phyloP scores from a whole-genome alignment of 495 filamentous ascomycete genomes.

The Ascodesmis nigricans region DNA sequence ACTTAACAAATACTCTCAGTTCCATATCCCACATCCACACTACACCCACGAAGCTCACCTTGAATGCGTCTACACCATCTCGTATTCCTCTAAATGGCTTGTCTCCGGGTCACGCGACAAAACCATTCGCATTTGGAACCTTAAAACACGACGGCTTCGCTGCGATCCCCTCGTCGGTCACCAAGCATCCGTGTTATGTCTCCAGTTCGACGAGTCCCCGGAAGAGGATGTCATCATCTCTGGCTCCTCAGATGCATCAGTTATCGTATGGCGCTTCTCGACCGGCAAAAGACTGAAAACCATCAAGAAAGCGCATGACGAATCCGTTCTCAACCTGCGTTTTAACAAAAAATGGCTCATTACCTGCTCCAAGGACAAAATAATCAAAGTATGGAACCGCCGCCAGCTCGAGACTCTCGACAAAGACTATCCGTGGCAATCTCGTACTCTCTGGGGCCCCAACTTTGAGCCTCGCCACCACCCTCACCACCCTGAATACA shows the following conservation, averaged over 20 bases:
- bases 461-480: constrained; percentile 10
- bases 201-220: constrained; percentile 87
- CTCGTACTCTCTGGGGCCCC: constrained; percentile 22
- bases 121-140: constrained; percentile 74
- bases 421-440: constrained; percentile 37
- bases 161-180: constrained; percentile 54
- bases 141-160: constrained; percentile 55
- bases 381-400: constrained; percentile 88
- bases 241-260: constrained; percentile 71
- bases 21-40: constrained; percentile 70
- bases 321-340: constrained; percentile 85
- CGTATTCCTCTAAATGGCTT: constrained; percentile 63
- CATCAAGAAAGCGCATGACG: constrained; percentile 51
- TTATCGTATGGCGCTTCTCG: constrained; percentile 85
- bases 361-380: constrained; percentile 91
- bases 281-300: constrained; percentile 60
- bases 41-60: constrained; percentile 62
- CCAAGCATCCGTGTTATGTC: constrained; percentile 66
- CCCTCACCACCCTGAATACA: constrained; percentile 22
- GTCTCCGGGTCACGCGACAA: constrained; percentile 85
- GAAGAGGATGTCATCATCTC: constrained; percentile 81
- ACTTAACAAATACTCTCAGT: constrained; percentile 55
- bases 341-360: constrained; percentile 82
- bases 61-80: constrained; percentile 90
- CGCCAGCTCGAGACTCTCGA: constrained; percentile 42